These are phyloP conservation scores for Pseudogymnoascus pannorum DNA, from an alignment of 2,329 filamentous ascomycete genomes.

Conservation along the genomic window DNA sequence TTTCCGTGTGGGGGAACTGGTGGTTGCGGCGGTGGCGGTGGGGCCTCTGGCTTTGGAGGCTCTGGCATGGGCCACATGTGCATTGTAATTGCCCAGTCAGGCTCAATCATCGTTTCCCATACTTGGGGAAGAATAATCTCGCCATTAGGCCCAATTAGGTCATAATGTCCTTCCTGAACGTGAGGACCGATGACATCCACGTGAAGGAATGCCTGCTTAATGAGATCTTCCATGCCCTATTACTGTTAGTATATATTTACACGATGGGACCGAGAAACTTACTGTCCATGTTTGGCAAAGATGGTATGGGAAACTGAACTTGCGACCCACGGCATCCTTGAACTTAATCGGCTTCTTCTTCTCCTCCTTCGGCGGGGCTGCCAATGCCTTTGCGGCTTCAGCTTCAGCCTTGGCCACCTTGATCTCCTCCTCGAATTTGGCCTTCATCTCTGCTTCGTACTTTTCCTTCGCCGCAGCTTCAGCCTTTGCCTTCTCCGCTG, in stretches of 20 bases:
- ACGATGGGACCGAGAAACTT: constrained; percentile 32
- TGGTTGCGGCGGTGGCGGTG: constrained; percentile 18
- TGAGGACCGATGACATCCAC: constrained; percentile 70
- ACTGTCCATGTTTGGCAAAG: constrained; percentile 79
- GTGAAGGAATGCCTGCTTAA: constrained; percentile 75
- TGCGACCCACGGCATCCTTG: constrained; percentile 84
- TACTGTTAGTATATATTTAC: constrained; percentile 21
- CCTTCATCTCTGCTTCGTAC: constrained; percentile 14
- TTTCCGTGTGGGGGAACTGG: not conserved
- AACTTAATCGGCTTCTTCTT: constrained; percentile 67
- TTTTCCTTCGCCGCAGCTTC: constrained; percentile 13
- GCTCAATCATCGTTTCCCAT: constrained; percentile 75
- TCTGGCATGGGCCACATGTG: constrained; percentile 58
- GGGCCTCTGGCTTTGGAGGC: constrained; percentile 31
- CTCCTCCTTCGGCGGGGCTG: constrained; percentile 32
- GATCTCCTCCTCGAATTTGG: constrained; percentile 28
- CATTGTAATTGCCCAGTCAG: constrained; percentile 67
- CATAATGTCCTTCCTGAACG: constrained; percentile 72
- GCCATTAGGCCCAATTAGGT: constrained; percentile 69
- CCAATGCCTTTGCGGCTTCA: constrained; percentile 30
- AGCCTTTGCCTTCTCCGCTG: constrained; percentile 11
- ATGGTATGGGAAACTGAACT: constrained; percentile 87
- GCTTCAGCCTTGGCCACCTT: constrained; percentile 30
- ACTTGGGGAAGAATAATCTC: constrained; percentile 76
- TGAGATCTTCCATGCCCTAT: constrained; percentile 79